Percentiles rank a stretch among this genome's conserved stretches.
Evolutionary conservation across 108 stramenopile species (phyloP).

Genomic region (Epithemia pelagica): DNA sequence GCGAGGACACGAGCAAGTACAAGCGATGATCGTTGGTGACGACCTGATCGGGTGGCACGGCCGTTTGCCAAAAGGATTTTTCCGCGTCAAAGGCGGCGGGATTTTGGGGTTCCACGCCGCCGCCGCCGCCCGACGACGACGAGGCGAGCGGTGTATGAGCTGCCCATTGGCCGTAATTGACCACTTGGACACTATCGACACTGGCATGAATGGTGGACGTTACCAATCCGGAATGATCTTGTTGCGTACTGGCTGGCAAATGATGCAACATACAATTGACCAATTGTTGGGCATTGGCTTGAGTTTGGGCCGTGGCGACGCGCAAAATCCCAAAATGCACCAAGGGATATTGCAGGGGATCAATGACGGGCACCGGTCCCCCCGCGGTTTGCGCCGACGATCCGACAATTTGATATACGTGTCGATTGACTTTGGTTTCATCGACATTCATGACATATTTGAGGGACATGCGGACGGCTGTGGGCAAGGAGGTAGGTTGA

Average conservation of each 20-base stretch:
- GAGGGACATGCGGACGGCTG: neutral
- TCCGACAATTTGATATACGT: neutral
- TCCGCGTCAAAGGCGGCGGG: neutral
- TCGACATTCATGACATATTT: neutral
- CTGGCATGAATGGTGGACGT: neutral
- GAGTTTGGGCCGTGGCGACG: neutral
- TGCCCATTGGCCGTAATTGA: neutral
- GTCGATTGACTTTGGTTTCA: neutral
- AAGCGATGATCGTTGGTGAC: neutral
- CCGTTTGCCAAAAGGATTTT: neutral
- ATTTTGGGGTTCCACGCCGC: neutral
- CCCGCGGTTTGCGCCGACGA: neutral
- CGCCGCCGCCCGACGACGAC: too few species aligned
- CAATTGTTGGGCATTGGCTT: neutral
- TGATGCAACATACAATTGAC: neutral
- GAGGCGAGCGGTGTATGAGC: too few species aligned
- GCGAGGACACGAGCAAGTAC: neutral
- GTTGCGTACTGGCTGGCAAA: neutral
- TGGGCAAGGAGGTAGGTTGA: neutral
- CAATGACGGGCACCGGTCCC: neutral
- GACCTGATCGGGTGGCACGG: neutral
- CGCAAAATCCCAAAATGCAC: neutral
- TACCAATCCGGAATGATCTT: neutral
- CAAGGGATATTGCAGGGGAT: neutral
- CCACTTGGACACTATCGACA: neutral